Percentiles rank a stretch among this genome's conserved stretches.
phyloP scores from a whole-genome alignment of 768 basidiomycete species.

The Exidia glandulosa region DNA sequence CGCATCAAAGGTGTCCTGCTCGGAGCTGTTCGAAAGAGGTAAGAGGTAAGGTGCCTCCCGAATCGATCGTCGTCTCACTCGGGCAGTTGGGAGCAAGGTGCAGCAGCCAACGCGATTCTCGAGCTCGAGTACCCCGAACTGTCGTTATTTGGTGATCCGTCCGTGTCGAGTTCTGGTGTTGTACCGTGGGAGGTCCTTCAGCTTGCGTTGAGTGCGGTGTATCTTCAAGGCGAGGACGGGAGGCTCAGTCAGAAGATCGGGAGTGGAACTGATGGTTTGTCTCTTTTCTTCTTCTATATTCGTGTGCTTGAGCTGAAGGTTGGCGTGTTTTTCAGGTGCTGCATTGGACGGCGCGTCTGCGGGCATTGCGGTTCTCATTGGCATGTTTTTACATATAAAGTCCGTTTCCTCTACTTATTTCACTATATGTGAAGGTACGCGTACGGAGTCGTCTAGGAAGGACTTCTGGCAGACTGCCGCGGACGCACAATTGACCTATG shows the following conservation, averaged over 20 bases:
- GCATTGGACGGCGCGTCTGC: slow-evolving; percentile 4
- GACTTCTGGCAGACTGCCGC: background rate
- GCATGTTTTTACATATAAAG: background rate
- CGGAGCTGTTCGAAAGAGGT: background rate
- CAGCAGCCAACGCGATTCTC: slow-evolving; percentile 1
- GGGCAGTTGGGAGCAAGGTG: slow-evolving; percentile 5
- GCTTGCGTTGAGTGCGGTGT: slow-evolving; percentile 1
- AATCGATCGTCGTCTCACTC: no score
- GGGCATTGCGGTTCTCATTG: background rate
- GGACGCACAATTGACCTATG: slow-evolving; percentile 1
- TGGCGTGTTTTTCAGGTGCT: no score
- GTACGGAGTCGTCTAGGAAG: background rate
- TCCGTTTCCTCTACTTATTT: no score
- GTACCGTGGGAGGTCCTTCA: background rate
- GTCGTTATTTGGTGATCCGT: background rate
- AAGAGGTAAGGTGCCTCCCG: no score
- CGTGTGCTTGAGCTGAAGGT: no score
- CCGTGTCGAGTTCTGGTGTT: background rate
- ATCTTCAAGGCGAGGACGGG: background rate
- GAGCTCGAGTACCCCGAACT: slow-evolving; percentile 1
- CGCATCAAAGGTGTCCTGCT: background rate
- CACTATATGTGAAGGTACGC: background rate
- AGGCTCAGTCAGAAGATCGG: slow-evolving; percentile 3
- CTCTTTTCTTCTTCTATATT: no score
- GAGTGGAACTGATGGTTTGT: background rate